These are phyloP conservation scores for Penicillium diatomitis DNA, from an alignment of 495 filamentous ascomycete genomes.

Conservation along the genomic window DNA sequence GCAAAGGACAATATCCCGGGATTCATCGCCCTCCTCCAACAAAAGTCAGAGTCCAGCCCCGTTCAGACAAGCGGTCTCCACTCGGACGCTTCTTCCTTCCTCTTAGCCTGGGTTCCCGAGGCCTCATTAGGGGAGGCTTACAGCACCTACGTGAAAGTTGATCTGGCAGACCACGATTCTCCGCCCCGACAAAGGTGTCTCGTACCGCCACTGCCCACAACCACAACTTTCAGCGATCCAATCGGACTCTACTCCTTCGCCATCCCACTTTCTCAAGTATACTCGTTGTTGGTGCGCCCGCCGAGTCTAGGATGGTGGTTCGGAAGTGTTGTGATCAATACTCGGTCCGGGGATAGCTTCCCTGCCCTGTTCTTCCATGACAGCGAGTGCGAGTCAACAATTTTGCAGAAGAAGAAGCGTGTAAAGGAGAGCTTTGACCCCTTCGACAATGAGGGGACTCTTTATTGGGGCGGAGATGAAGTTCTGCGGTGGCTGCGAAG, in stretches of 20 bases:
- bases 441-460: slow-evolving; percentile 69
- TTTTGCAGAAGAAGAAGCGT: slow-evolving; percentile 81
- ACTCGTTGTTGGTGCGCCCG: slow-evolving; percentile 79
- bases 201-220: slow-evolving; percentile 78
- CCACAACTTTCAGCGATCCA: slow-evolving; percentile 57
- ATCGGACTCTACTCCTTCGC: slow-evolving; percentile 88
- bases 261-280: slow-evolving; percentile 81
- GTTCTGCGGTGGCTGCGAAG: slow-evolving; percentile 81
- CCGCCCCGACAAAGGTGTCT: slow-evolving; percentile 82
- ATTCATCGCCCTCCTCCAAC: slow-evolving; percentile 88
- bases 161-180: slow-evolving; percentile 68
- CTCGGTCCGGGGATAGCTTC: slow-evolving; percentile 78
- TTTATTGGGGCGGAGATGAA: slow-evolving; percentile 98
- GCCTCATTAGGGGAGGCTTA: slow-evolving; percentile 77
- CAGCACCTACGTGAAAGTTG: slow-evolving; percentile 88
- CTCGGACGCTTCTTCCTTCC: slow-evolving; percentile 51
- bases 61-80: slow-evolving; percentile 37
- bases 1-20: slow-evolving; percentile 95
- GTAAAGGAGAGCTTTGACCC: slow-evolving; percentile 82
- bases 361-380: slow-evolving; percentile 97
- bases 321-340: slow-evolving; percentile 88
- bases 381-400: slow-evolving; percentile 90
- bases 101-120: slow-evolving; percentile 93
- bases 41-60: slow-evolving; percentile 49
- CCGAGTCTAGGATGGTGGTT: slow-evolving; percentile 98